These are phyloP conservation scores for Tulasnella sp. DNA, from an alignment of 768 basidiomycete genomes.

Conservation along the genomic window DNA sequence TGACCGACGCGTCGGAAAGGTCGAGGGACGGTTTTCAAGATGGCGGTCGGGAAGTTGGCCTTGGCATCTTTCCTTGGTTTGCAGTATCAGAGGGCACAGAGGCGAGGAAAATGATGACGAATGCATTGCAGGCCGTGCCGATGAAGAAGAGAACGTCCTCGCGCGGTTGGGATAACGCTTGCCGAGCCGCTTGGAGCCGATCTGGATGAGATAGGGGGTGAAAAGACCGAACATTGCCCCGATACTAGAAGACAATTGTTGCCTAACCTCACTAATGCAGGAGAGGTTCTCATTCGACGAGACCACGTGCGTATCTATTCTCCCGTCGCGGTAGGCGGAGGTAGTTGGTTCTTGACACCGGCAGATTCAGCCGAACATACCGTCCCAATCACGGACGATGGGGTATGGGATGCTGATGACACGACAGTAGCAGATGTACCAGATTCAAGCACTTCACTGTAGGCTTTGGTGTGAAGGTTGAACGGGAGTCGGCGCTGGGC, in stretches of 20 bases:
- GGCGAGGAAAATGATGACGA: constrained; percentile 87
- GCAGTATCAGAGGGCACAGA: constrained; percentile 82
- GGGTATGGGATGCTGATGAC: neutral
- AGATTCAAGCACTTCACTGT: neutral
- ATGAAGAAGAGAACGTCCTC: constrained; percentile 76
- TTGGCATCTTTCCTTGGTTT: constrained; percentile 55
- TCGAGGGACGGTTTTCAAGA: constrained; percentile 79
- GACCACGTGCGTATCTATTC: neutral
- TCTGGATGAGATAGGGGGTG: constrained; percentile 68
- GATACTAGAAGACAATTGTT: neutral
- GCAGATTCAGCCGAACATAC: neutral
- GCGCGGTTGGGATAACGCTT: constrained; percentile 67
- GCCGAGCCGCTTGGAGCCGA: constrained; percentile 55
- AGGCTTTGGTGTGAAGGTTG: neutral
- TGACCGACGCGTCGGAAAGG: constrained; percentile 60
- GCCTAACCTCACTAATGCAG: neutral
- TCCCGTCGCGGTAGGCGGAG: neutral
- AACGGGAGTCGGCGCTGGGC: neutral
- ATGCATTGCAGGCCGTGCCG: constrained; percentile 76
- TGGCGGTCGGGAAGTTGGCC: constrained; percentile 81
- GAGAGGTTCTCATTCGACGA: neutral
- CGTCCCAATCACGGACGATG: neutral
- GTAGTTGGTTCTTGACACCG: neutral
- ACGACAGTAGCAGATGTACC: neutral
- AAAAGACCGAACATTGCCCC: constrained; percentile 60